Percentiles rank a stretch among this genome's conserved stretches.
phyloP scores from a whole-genome alignment of 257 asterid genomes.

The Nicotiana undulata region DNA sequence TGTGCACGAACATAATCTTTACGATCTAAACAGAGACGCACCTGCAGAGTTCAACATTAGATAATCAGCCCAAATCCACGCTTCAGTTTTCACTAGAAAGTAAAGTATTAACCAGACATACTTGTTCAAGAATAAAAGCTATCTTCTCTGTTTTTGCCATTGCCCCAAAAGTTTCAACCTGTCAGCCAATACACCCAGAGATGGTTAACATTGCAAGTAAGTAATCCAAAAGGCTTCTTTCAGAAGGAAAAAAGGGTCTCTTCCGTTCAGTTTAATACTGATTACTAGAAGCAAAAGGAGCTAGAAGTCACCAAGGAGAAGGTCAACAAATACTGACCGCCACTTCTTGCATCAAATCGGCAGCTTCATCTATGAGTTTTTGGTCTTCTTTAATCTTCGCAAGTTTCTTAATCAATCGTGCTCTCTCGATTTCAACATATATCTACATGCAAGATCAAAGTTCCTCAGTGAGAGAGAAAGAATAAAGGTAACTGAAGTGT shows the following conservation, averaged over 20 bases:
- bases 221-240: not conserved
- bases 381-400: slow-evolving; percentile 92
- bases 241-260: not conserved
- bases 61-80: not conserved
- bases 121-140: slow-evolving; percentile 96
- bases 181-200: not conserved
- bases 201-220: not conserved
- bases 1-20: slow-evolving; percentile 95
- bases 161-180: slow-evolving; percentile 99
- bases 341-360: slow-evolving; percentile 97
- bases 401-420: slow-evolving; percentile 84
- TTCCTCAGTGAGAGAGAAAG: not conserved
- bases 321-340: slow-evolving; percentile 42
- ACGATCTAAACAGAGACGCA: slow-evolving; percentile 89
- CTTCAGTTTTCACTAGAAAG: not conserved
- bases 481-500: not conserved
- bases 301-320: not conserved
- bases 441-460: slow-evolving; percentile 35
- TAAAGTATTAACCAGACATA: slow-evolving; percentile 20
- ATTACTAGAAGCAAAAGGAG: not conserved
- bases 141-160: slow-evolving; percentile 99
- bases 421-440: slow-evolving; percentile 97
- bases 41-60: slow-evolving; percentile 35
- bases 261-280: not conserved
- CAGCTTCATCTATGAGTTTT: slow-evolving; percentile 90